Percentiles rank a stretch among this genome's conserved stretches.
Evolutionary conservation across 768 basidiomycete genomes (phyloP).

Genomic region (Lyophyllum semitale): DNA sequence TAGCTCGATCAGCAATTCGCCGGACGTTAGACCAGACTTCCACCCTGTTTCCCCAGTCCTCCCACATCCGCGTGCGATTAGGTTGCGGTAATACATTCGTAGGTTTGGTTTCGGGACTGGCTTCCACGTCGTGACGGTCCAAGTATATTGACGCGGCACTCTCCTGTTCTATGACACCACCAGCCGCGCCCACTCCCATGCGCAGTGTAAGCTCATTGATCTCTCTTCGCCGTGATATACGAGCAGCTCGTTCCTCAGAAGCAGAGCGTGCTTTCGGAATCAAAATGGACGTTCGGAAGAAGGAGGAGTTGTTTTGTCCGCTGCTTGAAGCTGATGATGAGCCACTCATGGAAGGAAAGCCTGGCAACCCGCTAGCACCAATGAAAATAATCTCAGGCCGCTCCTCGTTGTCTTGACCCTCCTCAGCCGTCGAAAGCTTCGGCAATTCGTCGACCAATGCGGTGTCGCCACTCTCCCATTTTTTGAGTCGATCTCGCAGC

Average conservation of each 20-base stretch:
- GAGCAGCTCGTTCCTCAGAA: constrained; percentile 52
- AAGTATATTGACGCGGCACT: constrained; percentile 27
- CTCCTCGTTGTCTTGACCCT: constrained; percentile 35
- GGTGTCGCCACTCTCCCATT: constrained; percentile 71
- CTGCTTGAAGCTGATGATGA: constrained; percentile 18
- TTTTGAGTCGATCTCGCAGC: constrained; percentile 66
- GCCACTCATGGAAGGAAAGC: constrained; percentile 32
- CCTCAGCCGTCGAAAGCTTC: constrained; percentile 41
- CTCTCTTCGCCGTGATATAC: constrained; percentile 66
- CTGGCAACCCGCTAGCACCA: constrained; percentile 38
- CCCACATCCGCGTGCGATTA: constrained; percentile 42
- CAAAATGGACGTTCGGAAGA: constrained; percentile 72
- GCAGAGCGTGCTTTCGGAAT: constrained; percentile 64
- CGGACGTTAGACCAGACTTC: constrained; percentile 72
- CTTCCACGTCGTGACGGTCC: constrained; percentile 8
- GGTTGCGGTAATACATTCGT: constrained; percentile 4
- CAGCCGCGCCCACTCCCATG: constrained; percentile 79
- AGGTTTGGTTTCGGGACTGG: background rate
- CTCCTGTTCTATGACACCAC: constrained; percentile 57
- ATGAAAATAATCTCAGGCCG: constrained; percentile 53
- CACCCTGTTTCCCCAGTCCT: constrained; percentile 70
- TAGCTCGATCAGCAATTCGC: constrained; percentile 74
- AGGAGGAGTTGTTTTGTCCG: constrained; percentile 29
- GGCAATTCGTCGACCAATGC: constrained; percentile 67
- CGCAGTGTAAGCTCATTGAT: constrained; percentile 82